These are phyloP conservation scores for Salix purpurea DNA, from an alignment of 345 rosid genomes.

Conservation along the genomic window DNA sequence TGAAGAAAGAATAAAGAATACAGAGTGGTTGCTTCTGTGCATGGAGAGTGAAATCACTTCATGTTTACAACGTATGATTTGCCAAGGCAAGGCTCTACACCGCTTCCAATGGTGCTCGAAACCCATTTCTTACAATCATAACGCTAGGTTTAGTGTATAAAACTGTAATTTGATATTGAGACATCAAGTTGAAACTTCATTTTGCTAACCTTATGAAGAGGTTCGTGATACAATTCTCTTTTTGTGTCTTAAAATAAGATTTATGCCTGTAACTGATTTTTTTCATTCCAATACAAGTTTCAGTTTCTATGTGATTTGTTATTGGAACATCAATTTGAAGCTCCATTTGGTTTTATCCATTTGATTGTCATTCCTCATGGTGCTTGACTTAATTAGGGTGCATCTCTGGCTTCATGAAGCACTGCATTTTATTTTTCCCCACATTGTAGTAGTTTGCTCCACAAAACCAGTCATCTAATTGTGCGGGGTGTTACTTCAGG, in stretches of 20 bases:
- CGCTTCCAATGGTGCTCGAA: not conserved
- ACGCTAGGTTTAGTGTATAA: not conserved
- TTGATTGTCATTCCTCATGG: not conserved
- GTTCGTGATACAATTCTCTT: not conserved
- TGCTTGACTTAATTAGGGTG: conserved; percentile 5
- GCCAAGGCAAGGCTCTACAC: not conserved
- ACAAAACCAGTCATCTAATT: not conserved
- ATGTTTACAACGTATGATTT: not conserved
- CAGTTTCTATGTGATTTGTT: not conserved
- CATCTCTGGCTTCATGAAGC: not conserved
- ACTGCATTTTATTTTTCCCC: not conserved
- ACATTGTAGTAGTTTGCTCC: not conserved
- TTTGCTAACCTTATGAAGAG: not conserved
- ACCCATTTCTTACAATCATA: not conserved
- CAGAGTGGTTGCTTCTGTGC: not conserved
- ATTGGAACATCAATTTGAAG: not conserved
- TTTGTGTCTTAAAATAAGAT: not conserved
- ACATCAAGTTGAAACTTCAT: conserved; percentile 7
- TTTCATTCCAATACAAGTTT: not conserved
- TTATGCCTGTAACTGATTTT: not conserved
- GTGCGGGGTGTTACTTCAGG: conserved; percentile 39
- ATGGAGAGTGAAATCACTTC: not conserved
- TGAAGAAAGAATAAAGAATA: not conserved
- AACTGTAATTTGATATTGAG: not conserved
- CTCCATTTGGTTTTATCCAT: not conserved